These are phyloP conservation scores for Aspergillus tanneri DNA, from an alignment of 2,329 filamentous ascomycete species.

Conservation along the genomic window DNA sequence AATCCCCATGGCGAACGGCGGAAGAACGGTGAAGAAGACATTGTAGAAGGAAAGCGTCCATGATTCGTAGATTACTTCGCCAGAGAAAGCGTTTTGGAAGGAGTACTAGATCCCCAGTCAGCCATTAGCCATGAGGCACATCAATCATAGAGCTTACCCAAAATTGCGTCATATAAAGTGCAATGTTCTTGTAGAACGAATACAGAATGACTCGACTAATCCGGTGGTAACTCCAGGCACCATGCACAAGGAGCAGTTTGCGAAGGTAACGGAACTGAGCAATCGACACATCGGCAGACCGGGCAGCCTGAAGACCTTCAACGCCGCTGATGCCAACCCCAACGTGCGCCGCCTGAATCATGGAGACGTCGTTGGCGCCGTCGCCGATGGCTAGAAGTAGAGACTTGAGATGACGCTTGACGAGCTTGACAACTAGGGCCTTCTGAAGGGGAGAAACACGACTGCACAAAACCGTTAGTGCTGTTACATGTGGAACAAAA, in stretches of 20 bases:
- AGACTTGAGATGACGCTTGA: slow-evolving; percentile 89
- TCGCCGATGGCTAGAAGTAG: slow-evolving; percentile 95
- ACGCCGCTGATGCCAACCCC: slow-evolving; percentile 96
- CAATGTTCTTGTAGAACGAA: slow-evolving; percentile 99
- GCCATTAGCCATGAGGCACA: neutral
- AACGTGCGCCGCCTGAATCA: slow-evolving; percentile 98
- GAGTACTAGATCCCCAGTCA: slow-evolving; percentile 67
- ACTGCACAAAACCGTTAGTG: slow-evolving; percentile 49
- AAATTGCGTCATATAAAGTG: slow-evolving; percentile 98
- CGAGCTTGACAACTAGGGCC: slow-evolving; percentile 94
- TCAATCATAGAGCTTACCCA: slow-evolving; percentile 64
- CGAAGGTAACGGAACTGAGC: slow-evolving; percentile 93
- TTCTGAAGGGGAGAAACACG: slow-evolving; percentile 97
- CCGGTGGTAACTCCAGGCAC: slow-evolving; percentile 95
- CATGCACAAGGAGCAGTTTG: slow-evolving; percentile 91
- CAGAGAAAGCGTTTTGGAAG: slow-evolving; percentile 97
- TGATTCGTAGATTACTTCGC: slow-evolving; percentile 96
- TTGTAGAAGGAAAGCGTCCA: slow-evolving; percentile 99
- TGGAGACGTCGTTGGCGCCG: slow-evolving; percentile 98
- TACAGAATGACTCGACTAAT: slow-evolving; percentile 96
- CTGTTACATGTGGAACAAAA: neutral
- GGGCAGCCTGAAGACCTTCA: slow-evolving; percentile 93
- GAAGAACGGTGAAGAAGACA: slow-evolving; percentile 93
- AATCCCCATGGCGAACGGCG: slow-evolving; percentile 90
- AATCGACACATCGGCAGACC: slow-evolving; percentile 93